Percentiles rank a stretch among this genome's conserved stretches.
phyloP scores from a whole-genome alignment of 2,329 filamentous ascomycete species.

The Ploettnerulaceae sp. region DNA sequence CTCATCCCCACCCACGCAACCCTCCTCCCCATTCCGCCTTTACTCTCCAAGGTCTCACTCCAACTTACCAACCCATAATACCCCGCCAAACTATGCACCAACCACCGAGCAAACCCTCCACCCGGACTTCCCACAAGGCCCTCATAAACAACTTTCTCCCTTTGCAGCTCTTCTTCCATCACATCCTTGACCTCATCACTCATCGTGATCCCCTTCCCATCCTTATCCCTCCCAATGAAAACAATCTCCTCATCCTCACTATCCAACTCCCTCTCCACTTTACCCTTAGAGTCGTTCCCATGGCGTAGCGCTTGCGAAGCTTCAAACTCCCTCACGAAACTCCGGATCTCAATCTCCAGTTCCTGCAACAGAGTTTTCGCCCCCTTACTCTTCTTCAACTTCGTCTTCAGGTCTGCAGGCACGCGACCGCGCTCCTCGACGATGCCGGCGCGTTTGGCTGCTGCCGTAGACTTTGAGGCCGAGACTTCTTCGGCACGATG shows the following conservation, averaged over 20 bases:
- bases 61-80: conserved; percentile 11
- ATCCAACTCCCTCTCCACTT: conserved; percentile 37
- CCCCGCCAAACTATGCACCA: conserved; percentile 42
- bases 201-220: conserved; percentile 52
- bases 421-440: conserved; percentile 49
- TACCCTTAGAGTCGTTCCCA: conserved; percentile 27
- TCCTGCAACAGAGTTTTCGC: conserved; percentile 76
- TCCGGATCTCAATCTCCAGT: conserved; percentile 77
- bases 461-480: conserved; percentile 35
- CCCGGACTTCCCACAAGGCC: conserved; percentile 68
- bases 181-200: conserved; percentile 46
- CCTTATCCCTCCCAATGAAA: conserved; percentile 57
- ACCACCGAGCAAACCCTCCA: conserved; percentile 65
- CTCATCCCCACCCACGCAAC: conserved; percentile 78
- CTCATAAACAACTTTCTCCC: conserved; percentile 75
- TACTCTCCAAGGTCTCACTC: conserved; percentile 59
- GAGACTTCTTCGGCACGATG: conserved; percentile 44
- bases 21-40: conserved; percentile 47
- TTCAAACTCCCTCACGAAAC: conserved; percentile 63
- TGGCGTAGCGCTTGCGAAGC: conserved; percentile 41
- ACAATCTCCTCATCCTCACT: conserved; percentile 81
- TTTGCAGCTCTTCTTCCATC: conserved; percentile 48
- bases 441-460: conserved; percentile 27
- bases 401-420: conserved; percentile 73
- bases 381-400: conserved; percentile 72